Percentiles rank a stretch among this genome's conserved stretches.
Conservation (phyloP, 2,329 filamentous ascomycete genomes). For the Pseudogymnoascus sp. region DNA sequence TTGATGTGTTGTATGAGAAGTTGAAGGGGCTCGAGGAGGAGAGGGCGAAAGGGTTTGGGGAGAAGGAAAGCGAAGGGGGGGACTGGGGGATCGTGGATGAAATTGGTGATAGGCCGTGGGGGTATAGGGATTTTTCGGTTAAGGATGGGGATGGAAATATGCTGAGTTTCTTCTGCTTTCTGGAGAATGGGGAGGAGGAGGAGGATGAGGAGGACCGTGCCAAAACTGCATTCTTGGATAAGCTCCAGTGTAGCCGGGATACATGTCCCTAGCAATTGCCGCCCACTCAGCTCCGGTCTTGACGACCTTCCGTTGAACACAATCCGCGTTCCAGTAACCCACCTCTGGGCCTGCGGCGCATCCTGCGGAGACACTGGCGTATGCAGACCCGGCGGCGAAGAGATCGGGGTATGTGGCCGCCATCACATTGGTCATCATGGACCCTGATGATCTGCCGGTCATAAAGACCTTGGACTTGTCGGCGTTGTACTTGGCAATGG, state of each 20-base stretch:
- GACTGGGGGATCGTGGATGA: neutral
- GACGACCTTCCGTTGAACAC: constrained; percentile 28
- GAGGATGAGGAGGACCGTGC: constrained; percentile 21
- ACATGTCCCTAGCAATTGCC: constrained; percentile 34
- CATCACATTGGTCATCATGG: constrained; percentile 45
- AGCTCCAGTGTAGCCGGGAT: constrained; percentile 30
- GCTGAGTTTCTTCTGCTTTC: constrained; percentile 9
- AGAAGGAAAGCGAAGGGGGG: neutral
- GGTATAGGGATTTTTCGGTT: constrained; percentile 4
- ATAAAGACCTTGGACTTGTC: constrained; percentile 44
- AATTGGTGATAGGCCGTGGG: constrained; percentile 8
- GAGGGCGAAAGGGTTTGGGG: neutral
- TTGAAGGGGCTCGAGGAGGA: neutral
- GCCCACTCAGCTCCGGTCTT: constrained; percentile 39
- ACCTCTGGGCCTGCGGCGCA: constrained; percentile 28
- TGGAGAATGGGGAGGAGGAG: neutral
- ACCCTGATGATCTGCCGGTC: constrained; percentile 40
- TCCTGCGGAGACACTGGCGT: constrained; percentile 36
- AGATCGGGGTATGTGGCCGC: constrained; percentile 39
- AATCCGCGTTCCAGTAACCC: constrained; percentile 40
- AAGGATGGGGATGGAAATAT: constrained; percentile 4
- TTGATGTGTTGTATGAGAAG: neutral
- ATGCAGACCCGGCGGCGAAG: constrained; percentile 37
- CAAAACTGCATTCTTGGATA: constrained; percentile 32
- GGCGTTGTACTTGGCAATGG: constrained; percentile 42